Evolutionary conservation across 805 yeast species (phyloP).

Genomic region (Metschnikowia koreensis): DNA sequence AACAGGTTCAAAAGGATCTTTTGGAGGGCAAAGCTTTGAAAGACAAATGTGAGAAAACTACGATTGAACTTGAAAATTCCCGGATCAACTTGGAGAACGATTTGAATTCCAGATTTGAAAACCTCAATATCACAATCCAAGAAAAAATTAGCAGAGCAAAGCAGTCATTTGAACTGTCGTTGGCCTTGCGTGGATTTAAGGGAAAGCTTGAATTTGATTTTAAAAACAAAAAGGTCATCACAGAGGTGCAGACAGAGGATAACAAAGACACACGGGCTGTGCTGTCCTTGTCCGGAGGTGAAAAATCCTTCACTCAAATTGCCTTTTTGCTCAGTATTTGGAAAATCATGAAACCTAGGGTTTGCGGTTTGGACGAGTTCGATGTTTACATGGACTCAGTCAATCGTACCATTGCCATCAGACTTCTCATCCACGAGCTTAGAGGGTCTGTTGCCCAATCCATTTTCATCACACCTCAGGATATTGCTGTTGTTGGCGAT

Average conservation of each 20-base stretch:
- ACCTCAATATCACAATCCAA: slow-evolving; percentile 32
- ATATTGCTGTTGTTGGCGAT: slow-evolving; percentile 69
- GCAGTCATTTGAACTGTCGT: slow-evolving; percentile 52
- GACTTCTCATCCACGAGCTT: slow-evolving; percentile 67
- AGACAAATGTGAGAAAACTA: slow-evolving; percentile 41
- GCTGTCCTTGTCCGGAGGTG: slow-evolving; percentile 93
- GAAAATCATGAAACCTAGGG: slow-evolving; percentile 85
- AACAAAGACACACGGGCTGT: slow-evolving; percentile 64
- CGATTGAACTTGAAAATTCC: slow-evolving; percentile 32
- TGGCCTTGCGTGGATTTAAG: slow-evolving; percentile 65
- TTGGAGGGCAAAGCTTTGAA: slow-evolving; percentile 42
- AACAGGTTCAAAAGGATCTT: slow-evolving; percentile 51
- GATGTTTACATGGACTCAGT: slow-evolving; percentile 98
- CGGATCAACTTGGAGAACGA: slow-evolving; percentile 27
- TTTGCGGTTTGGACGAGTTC: slow-evolving; percentile 91
- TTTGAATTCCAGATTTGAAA: slow-evolving; percentile 31
- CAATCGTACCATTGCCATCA: slow-evolving; percentile 76
- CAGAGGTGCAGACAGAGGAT: slow-evolving; percentile 61
- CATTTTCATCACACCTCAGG: slow-evolving; percentile 92
- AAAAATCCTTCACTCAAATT: slow-evolving; percentile 89
- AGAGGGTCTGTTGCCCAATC: slow-evolving; percentile 72
- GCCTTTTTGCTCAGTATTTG: slow-evolving; percentile 86
- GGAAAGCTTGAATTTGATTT: slow-evolving; percentile 71
- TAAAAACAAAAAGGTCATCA: slow-evolving; percentile 46
- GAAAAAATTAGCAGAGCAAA: slow-evolving; percentile 32